These are phyloP conservation scores for Theileria parva DNA, from an alignment of 169 alveolate genomes.

Conservation along the genomic window DNA sequence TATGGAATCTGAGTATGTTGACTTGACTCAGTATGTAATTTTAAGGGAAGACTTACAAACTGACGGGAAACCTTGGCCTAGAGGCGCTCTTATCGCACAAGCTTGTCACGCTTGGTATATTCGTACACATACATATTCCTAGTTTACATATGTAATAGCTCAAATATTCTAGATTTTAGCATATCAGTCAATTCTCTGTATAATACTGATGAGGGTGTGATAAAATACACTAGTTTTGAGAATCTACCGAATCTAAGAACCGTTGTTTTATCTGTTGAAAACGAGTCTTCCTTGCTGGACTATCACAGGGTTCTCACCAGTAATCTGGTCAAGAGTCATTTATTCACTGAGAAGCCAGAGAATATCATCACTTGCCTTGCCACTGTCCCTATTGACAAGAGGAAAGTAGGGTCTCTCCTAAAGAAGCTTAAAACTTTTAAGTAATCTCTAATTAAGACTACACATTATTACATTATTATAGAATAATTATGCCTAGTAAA, in stretches of 20 bases:
- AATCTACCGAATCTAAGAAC: slow-evolving; percentile 63
- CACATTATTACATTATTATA: background rate
- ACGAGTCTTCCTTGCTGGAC: slow-evolving; percentile 37
- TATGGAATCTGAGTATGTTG: background rate
- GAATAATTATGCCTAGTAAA: background rate
- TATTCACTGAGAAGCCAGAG: slow-evolving; percentile 69
- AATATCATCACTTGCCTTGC: slow-evolving; percentile 65
- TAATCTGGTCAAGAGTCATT: slow-evolving; percentile 40
- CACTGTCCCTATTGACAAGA: slow-evolving; percentile 57
- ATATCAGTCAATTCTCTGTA: slow-evolving; percentile 62
- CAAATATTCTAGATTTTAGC: slow-evolving; percentile 16
- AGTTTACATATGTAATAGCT: background rate
- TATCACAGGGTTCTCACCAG: slow-evolving; percentile 45
- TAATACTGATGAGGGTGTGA: slow-evolving; percentile 44
- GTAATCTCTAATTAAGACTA: slow-evolving; percentile 16
- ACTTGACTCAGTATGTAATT: slow-evolving; percentile 26
- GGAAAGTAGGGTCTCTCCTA: slow-evolving; percentile 52
- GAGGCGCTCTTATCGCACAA: slow-evolving; percentile 71
- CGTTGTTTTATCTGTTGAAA: slow-evolving; percentile 53
- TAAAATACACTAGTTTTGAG: slow-evolving; percentile 56
- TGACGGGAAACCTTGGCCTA: slow-evolving; percentile 65
- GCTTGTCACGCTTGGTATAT: slow-evolving; percentile 74
- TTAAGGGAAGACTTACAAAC: slow-evolving; percentile 48
- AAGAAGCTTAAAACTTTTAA: slow-evolving; percentile 57
- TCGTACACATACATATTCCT: slow-evolving; percentile 2